A percentile compares a stretch with the other conserved stretches of the same genome.
phyloP scores from a whole-genome alignment of 495 filamentous ascomycete genomes.

The Tuber borchii region DNA sequence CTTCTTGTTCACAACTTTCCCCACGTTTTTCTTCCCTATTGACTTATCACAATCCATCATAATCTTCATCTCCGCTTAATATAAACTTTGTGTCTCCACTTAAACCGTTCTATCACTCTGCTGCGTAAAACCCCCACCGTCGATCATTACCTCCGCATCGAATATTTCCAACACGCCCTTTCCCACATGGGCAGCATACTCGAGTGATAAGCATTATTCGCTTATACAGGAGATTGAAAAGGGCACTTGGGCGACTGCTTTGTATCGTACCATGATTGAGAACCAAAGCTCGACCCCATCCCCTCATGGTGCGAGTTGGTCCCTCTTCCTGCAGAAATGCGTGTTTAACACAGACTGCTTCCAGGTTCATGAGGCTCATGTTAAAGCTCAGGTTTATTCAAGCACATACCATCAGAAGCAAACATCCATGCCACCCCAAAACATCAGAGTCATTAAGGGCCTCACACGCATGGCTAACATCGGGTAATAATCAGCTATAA shows the following conservation, averaged over 20 bases:
- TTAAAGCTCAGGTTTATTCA: neutral
- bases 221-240: too few relatives aligned
- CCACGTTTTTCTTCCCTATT: too few relatives aligned
- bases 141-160: too few relatives aligned
- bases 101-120: too few relatives aligned
- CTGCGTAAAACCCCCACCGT: too few relatives aligned
- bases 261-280: neutral
- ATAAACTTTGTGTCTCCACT: too few relatives aligned
- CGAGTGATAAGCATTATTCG: too few relatives aligned
- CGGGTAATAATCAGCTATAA: neutral
- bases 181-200: neutral
- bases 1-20: too few relatives aligned
- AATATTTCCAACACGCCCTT: neutral
- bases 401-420: neutral
- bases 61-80: too few relatives aligned
- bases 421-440: neutral
- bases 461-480: neutral
- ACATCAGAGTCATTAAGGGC: neutral
- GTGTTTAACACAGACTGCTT: neutral
- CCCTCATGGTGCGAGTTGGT: neutral
- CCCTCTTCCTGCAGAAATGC: neutral
- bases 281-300: too few relatives aligned
- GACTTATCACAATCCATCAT: too few relatives aligned
- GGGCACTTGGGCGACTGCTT: too few relatives aligned
- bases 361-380: neutral